Evolutionary conservation across 768 basidiomycete species (phyloP).

Genomic region (Tremella yokohamensis): DNA sequence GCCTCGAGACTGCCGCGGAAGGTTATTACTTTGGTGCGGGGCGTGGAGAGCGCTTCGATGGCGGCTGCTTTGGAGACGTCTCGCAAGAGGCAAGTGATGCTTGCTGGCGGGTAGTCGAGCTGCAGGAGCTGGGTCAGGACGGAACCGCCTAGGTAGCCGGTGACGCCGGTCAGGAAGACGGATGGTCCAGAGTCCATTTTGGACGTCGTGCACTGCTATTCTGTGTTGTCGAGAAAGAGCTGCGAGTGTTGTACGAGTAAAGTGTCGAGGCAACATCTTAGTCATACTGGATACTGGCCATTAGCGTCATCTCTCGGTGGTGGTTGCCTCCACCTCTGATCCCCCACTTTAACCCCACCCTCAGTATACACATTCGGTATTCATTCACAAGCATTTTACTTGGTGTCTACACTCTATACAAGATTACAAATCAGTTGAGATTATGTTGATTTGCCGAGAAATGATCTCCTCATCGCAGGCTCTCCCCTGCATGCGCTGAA

Average conservation of each 20-base stretch:
- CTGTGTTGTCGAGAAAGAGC: too few species aligned
- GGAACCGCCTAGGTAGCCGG: slow-evolving; percentile 30
- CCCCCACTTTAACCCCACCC: too few species aligned
- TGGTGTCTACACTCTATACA: too few species aligned
- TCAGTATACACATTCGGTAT: too few species aligned
- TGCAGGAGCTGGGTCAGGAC: slow-evolving; percentile 15
- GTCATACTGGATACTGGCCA: too few species aligned
- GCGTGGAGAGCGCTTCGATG: slow-evolving; percentile 14
- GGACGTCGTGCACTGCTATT: too few species aligned
- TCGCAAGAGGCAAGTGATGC: slow-evolving; percentile 20
- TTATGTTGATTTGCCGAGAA: neutral
- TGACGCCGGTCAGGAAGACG: slow-evolving; percentile 23
- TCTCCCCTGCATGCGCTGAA: neutral
- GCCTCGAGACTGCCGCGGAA: slow-evolving; percentile 17
- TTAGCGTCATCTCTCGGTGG: too few species aligned
- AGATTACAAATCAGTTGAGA: too few species aligned
- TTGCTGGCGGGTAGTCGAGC: slow-evolving; percentile 7
- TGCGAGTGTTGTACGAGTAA: too few species aligned
- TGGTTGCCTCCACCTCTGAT: too few species aligned
- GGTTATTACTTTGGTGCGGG: slow-evolving; percentile 10
- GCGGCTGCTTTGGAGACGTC: slow-evolving; percentile 13
- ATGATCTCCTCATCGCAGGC: neutral
- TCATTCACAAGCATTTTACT: too few species aligned
- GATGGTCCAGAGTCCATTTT: neutral
- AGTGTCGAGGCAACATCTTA: too few species aligned